Percentiles rank a stretch among this genome's conserved stretches.
Conservation (phyloP, 768 basidiomycete genomes). For the Rubroboletus pulcherrimus region DNA sequence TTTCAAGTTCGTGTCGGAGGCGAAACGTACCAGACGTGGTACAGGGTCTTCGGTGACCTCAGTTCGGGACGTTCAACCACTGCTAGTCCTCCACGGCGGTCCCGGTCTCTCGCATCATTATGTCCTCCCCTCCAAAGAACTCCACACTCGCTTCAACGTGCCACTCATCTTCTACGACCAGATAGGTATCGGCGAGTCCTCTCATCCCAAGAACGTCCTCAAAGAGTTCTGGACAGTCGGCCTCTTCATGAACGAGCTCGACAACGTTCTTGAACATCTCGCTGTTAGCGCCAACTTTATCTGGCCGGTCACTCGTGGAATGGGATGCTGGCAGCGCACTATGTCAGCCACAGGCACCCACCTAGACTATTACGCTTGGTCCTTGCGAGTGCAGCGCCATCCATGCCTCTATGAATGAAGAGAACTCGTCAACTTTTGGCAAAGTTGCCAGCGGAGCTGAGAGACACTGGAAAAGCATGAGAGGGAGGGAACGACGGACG, state of each 20-base stretch:
- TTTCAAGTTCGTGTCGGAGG: conserved; percentile 19
- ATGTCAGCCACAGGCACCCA: conserved; percentile 37
- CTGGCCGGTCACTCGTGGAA: conserved; percentile 59
- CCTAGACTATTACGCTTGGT: conserved; percentile 35
- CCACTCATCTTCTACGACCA: conserved; percentile 52
- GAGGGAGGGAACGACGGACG: conserved; percentile 28
- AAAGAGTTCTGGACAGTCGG: conserved; percentile 42
- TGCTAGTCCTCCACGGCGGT: conserved; percentile 47
- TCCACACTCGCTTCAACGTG: conserved; percentile 28
- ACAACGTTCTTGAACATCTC: conserved; percentile 43
- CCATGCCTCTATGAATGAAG: conserved; percentile 26
- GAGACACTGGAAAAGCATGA: conserved; percentile 32
- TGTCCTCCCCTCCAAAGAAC: conserved; percentile 36
- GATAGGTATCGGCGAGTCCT: conserved; percentile 44
- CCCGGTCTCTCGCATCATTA: conserved; percentile 39
- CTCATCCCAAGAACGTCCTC: conserved; percentile 31
- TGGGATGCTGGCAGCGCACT: conserved; percentile 46
- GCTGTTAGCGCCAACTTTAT: conserved; percentile 38
- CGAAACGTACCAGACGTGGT: conserved; percentile 41
- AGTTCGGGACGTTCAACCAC: conserved; percentile 28
- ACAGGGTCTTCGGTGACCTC: conserved; percentile 40
- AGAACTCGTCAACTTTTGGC: conserved; percentile 26
- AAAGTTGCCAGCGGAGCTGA: conserved; percentile 26
- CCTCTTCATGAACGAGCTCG: conserved; percentile 53
- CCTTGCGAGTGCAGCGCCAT: conserved; percentile 32